These are phyloP conservation scores for Colletotrichum orchidophilum DNA, from an alignment of 2,329 filamentous ascomycete genomes.

Conservation along the genomic window DNA sequence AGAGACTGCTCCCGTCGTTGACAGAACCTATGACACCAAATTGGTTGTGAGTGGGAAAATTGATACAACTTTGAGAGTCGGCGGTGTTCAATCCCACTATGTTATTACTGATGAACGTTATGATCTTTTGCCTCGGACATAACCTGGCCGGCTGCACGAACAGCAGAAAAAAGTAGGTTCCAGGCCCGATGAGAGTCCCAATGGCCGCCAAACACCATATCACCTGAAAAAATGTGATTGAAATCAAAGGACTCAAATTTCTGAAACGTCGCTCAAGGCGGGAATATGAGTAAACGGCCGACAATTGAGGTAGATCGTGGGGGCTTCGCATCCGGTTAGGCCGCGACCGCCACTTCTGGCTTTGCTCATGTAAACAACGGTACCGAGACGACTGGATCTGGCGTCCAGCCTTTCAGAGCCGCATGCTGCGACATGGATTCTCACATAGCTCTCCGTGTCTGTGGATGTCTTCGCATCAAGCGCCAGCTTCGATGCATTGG, in stretches of 20 bases:
- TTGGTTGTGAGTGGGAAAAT: background rate
- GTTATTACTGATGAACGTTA: background rate
- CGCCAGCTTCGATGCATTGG: background rate
- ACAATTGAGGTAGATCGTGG: background rate
- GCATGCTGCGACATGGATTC: too few species aligned
- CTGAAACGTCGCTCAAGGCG: background rate
- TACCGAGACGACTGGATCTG: background rate
- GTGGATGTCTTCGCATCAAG: background rate
- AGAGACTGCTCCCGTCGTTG: too few species aligned
- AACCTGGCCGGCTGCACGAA: background rate
- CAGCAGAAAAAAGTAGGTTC: background rate
- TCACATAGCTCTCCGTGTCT: background rate
- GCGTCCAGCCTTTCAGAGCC: background rate
- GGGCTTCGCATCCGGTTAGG: background rate
- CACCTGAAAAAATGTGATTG: background rate
- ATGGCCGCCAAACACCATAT: background rate
- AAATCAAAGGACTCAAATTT: too few species aligned
- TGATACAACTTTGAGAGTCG: background rate
- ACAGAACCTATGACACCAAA: background rate
- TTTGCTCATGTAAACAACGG: background rate
- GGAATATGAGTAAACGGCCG: background rate
- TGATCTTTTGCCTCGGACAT: background rate
- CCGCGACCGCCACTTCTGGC: background rate
- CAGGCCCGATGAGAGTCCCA: background rate
- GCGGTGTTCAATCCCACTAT: background rate